Base-by-base conservation (phyloP, 2,329 filamentous ascomycete genomes). In the Phaeomoniella chlamydospora region DNA sequence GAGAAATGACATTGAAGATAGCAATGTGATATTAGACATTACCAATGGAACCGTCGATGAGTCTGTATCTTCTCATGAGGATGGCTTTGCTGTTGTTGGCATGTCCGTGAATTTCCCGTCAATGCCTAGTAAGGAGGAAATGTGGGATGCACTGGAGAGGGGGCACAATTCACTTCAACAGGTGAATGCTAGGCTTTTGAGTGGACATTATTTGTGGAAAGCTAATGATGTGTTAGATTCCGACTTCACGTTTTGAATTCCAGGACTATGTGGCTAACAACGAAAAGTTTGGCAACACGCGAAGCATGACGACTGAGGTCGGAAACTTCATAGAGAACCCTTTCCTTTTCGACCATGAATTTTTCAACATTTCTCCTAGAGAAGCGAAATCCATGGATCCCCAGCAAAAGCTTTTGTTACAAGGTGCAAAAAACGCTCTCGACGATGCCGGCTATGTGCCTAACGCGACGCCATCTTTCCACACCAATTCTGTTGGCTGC, bases 301-400 rank as follows among this genome's bases (percentile, higher is more conserved):
- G n/a, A n/a, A n/a, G n/a, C n/a, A n/a, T n/a, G n/a, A n/a, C n/a
- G n/a, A n/a, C 22, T 49, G 41, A 22, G 43, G 37, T n/a, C 29
- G 48, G 47, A 2, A 45, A 45, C 29, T 50, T 49, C 13, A 17
- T 52, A 2, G 13, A 33, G 1, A 40, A 43, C 15, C 11, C 29
- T 3, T 43, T 51, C 17, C 37, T 42, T 2, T 56, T 55, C 26
- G 54, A 57, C 36, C 45, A 54, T 39, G 46, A 45, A 30, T 57
- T 56, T 42, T 56, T 56, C 48, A 48, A 50, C 29, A 44, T 41
- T 17, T 45, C 39, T 12, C 39, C 49, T 0, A 43, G 51, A 2
- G 54, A 57, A 34, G 36, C 41, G 3, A 39, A 38, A 1, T 39
- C 48, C 0, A 50, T 43, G 31, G 54, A 56, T 38, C 54, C 53